Evolutionary conservation across 2,329 filamentous ascomycete species (phyloP), one percentile per base, ranked within the genome.

Genomic region (Claviceps spartinae): DNA sequence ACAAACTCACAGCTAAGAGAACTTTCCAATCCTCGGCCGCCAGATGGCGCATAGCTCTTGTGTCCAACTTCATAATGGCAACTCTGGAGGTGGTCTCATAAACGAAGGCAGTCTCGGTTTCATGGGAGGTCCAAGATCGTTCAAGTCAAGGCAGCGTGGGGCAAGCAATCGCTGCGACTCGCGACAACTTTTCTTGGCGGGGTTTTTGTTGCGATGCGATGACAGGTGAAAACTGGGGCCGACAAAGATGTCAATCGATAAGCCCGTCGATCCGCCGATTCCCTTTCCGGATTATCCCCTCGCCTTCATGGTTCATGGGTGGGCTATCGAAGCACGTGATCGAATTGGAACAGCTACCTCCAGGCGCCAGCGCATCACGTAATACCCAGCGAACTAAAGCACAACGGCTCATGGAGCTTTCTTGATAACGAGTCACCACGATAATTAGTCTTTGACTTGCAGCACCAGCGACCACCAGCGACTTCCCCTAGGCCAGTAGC

Each of bases 11-110:
- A 62, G 88, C 93, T 64, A 88, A 85, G 56, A 98, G 83, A 56
- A 96, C 90, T 61, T 86, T 82, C 88, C 94, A 98, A 75, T 98
- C 93, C 70, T 97, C 93, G 16, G 81, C 72, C 49, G 86, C 85
- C 67, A 98, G 80, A 70, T 98, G 91, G 66, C 94, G 89, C 72
- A 98, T 83, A 48, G 87, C 85, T 67, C 89, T 89, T 48, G 91
- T 90, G 67, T 98, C 89, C 67, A 98, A 82, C 75, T 93, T 95
- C 93, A 98, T 98, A 57, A 54, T 70, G 63, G 9, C 14, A 24
- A 9, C 5, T 26, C 38, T 9, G 22, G 30, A 41, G n/a, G 13
- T 22, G 24, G n/a, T 38, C 16, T 46, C 18, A 45, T 7, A 9
- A 4, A 18, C 20, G 20, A 26, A 26, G 20, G 5, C 18, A 8